phyloP scores from a whole-genome alignment of 1,139 yeast genomes.

The Pichia sp. region DNA sequence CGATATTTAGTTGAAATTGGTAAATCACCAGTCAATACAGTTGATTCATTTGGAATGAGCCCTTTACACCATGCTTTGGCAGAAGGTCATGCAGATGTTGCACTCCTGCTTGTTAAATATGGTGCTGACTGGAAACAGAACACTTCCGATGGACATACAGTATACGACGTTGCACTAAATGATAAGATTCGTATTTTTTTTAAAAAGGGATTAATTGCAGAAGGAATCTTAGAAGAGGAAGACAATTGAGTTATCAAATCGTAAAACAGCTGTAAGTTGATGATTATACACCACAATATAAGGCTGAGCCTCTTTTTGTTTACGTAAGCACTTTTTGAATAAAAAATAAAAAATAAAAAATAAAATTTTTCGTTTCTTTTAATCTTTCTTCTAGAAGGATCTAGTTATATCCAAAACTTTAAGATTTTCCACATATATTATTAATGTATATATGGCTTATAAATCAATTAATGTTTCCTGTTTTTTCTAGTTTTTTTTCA shows the following conservation, averaged over 20 bases:
- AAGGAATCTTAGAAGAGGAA: slow-evolving; percentile 6
- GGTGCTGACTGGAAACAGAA: slow-evolving; percentile 60
- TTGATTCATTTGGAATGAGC: slow-evolving; percentile 76
- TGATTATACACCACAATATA: background rate
- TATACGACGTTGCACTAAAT: slow-evolving; percentile 58
- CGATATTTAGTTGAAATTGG: slow-evolving; percentile 45
- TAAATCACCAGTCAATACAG: slow-evolving; percentile 59
- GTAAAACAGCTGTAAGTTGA: background rate
- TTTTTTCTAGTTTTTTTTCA: slow-evolving; percentile 3
- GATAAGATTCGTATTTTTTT: slow-evolving; percentile 47
- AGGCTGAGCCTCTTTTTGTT: background rate
- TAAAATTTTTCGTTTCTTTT: background rate
- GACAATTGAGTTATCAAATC: too few relatives aligned
- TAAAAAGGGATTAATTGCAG: slow-evolving; percentile 10
- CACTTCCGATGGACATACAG: slow-evolving; percentile 49
- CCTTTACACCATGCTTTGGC: slow-evolving; percentile 87
- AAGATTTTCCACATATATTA: too few relatives aligned
- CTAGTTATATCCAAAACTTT: background rate
- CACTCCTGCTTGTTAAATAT: slow-evolving; percentile 48
- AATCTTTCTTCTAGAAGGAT: slow-evolving; percentile 5
- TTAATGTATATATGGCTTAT: background rate
- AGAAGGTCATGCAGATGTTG: slow-evolving; percentile 84
- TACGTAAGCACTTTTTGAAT: background rate
- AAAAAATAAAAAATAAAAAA: background rate
- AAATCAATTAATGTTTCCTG: background rate